Conservation (phyloP, 1,284 basidiomycete genomes). For the Filobasidium uniguttulatum region DNA sequence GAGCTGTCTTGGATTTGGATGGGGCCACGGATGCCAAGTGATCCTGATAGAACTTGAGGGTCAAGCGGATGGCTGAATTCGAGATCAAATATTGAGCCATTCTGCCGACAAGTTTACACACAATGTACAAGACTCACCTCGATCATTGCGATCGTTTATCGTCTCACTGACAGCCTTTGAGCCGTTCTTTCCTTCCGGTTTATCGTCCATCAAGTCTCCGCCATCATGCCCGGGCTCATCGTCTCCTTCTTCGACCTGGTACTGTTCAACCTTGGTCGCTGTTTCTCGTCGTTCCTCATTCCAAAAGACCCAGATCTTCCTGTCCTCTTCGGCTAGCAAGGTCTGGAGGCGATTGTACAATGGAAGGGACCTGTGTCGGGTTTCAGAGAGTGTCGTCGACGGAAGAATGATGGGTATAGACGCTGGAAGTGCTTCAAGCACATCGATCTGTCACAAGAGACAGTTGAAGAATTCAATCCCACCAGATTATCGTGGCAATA, state of each 20-base stretch:
- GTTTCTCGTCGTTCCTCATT: constrained; percentile 69
- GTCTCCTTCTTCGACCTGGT: constrained; percentile 4
- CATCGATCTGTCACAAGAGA: constrained; percentile 59
- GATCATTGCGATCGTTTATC: constrained; percentile 83
- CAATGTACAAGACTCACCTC: constrained; percentile 44
- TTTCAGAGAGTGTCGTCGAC: constrained; percentile 93
- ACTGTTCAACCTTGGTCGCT: constrained; percentile 16
- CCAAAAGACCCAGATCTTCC: constrained; percentile 67
- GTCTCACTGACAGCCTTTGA: constrained; percentile 43
- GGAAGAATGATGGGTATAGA: constrained; percentile 69
- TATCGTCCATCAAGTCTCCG: constrained; percentile 15
- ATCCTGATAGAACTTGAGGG: constrained; percentile 66
- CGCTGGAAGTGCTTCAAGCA: constrained; percentile 63
- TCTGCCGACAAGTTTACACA: not conserved
- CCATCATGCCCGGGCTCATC: constrained; percentile 19
- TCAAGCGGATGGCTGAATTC: constrained; percentile 60
- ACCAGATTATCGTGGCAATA: not conserved
- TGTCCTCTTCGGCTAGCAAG: constrained; percentile 64
- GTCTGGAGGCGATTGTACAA: constrained; percentile 81
- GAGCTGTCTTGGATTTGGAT: constrained; percentile 19
- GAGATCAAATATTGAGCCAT: not conserved
- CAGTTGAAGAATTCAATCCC: not conserved
- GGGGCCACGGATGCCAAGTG: constrained; percentile 51
- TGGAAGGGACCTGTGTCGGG: constrained; percentile 83
- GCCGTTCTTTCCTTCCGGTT: constrained; percentile 12